Conservation (phyloP, 2,329 filamentous ascomycete genomes). For the Paracamarosporium sp. region DNA sequence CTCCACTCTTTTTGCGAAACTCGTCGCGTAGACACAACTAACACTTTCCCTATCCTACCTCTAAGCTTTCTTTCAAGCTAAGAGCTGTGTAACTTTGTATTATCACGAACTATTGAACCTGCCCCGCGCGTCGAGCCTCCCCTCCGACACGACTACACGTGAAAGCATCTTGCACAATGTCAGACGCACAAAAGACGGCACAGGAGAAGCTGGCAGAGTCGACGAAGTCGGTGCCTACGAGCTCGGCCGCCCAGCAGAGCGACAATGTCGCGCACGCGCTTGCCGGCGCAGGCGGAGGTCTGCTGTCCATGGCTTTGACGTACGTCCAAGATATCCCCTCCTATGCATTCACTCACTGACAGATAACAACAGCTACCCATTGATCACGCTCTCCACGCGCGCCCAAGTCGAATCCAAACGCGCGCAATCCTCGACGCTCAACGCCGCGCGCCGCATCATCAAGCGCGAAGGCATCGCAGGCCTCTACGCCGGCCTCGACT, state of each 20-base stretch:
- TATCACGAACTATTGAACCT: conserved; percentile 4
- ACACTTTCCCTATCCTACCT: background rate
- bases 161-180: conserved; percentile 28
- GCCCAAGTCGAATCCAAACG: conserved; percentile 98
- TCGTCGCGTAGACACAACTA: conserved; percentile 1
- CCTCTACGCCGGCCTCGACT: conserved; percentile 91
- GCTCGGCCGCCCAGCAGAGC: conserved; percentile 78
- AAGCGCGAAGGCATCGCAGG: conserved; percentile 88
- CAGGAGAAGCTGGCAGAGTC: conserved; percentile 45
- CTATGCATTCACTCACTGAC: background rate
- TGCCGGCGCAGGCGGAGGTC: conserved; percentile 88
- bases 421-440: conserved; percentile 81
- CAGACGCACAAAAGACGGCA: conserved; percentile 36
- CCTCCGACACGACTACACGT: conserved; percentile 5
- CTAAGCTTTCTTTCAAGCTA: background rate
- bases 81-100: background rate
- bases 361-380: conserved; percentile 72
- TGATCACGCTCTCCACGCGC: conserved; percentile 96
- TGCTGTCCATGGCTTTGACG: conserved; percentile 95
- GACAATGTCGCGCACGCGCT: conserved; percentile 97
- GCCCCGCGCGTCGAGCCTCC: conserved; percentile 16
- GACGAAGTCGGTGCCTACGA: conserved; percentile 52
- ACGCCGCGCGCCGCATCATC: conserved; percentile 84
- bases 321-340: conserved; percentile 51
- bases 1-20: conserved; percentile 18